Percentiles rank a stretch among this genome's conserved stretches.
Conservation (phyloP, 768 basidiomycete genomes). For the Pleurotus tuber-regium region DNA sequence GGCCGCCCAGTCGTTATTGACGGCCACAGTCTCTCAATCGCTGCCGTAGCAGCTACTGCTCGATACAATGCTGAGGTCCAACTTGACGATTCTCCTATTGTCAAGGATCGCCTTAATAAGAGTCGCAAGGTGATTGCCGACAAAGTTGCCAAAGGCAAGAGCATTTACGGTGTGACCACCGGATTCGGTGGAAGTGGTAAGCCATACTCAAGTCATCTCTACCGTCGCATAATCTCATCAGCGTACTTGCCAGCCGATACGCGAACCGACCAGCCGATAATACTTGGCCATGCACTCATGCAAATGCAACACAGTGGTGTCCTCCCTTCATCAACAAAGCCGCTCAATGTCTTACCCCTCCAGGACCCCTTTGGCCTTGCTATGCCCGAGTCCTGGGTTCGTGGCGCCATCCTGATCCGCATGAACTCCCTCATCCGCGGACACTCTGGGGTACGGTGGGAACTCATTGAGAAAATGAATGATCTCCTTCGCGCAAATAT, state of each 20-base stretch:
- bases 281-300: slow-evolving; percentile 63
- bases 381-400: slow-evolving; percentile 89
- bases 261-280: slow-evolving; percentile 60
- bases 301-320: slow-evolving; percentile 76
- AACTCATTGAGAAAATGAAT: slow-evolving; percentile 69
- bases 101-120: slow-evolving; percentile 54
- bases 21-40: slow-evolving; percentile 69
- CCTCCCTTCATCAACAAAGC: slow-evolving; percentile 50
- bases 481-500: slow-evolving; percentile 62
- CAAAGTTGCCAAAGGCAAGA: slow-evolving; percentile 65
- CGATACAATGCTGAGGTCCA: slow-evolving; percentile 54
- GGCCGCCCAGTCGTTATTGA: slow-evolving; percentile 65
- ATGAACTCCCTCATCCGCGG: slow-evolving; percentile 83
- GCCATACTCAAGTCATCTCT: background rate
- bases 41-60: slow-evolving; percentile 75
- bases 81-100: slow-evolving; percentile 45
- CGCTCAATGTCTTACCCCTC: slow-evolving; percentile 55
- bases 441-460: slow-evolving; percentile 78
- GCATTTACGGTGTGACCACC: slow-evolving; percentile 80
- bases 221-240: background rate
- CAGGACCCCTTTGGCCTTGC: slow-evolving; percentile 63
- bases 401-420: slow-evolving; percentile 75
- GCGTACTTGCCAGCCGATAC: slow-evolving; percentile 59
- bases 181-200: slow-evolving; percentile 81
- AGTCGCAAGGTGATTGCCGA: slow-evolving; percentile 62